These are phyloP conservation scores for Fusarium pilosicola DNA, from an alignment of 2,329 filamentous ascomycete genomes.

Conservation along the genomic window DNA sequence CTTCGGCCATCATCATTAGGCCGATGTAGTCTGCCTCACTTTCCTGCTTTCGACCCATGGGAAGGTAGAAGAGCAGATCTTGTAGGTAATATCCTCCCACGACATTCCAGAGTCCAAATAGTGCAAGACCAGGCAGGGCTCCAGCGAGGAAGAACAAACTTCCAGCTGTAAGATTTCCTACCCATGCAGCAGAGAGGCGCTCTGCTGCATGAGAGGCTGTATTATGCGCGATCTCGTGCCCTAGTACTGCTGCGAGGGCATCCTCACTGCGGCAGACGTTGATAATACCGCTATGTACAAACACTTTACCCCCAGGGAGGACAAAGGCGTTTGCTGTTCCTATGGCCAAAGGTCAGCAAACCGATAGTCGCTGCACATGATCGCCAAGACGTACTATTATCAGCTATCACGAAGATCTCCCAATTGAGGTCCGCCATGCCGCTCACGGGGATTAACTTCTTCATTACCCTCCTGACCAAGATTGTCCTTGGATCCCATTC, in stretches of 20 bases:
- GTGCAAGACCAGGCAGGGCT: conserved; percentile 52
- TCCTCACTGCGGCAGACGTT: conserved; percentile 73
- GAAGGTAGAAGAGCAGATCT: conserved; percentile 72
- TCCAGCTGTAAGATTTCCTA: conserved; percentile 62
- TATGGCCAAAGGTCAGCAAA: conserved; percentile 32
- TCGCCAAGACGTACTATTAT: conserved; percentile 55
- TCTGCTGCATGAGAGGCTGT: conserved; percentile 76
- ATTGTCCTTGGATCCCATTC: conserved; percentile 66
- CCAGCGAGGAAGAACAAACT: conserved; percentile 61
- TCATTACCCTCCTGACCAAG: conserved; percentile 72
- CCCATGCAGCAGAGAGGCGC: conserved; percentile 64
- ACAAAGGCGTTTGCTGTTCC: conserved; percentile 78
- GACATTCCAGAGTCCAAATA: conserved; percentile 54
- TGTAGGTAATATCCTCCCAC: conserved; percentile 60
- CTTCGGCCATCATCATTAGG: conserved; percentile 83
- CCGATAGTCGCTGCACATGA: neutral
- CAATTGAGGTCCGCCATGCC: conserved; percentile 69
- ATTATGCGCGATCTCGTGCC: conserved; percentile 84
- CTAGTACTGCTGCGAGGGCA: conserved; percentile 78
- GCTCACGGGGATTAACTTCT: conserved; percentile 72
- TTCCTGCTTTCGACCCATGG: conserved; percentile 77
- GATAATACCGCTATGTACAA: conserved; percentile 79
- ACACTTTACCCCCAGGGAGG: conserved; percentile 81
- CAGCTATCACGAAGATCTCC: conserved; percentile 81
- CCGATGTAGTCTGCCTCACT: conserved; percentile 84